Base-by-base conservation (phyloP, 176 grass and related monocot genomes). In the Elaeis guineensis region DNA sequence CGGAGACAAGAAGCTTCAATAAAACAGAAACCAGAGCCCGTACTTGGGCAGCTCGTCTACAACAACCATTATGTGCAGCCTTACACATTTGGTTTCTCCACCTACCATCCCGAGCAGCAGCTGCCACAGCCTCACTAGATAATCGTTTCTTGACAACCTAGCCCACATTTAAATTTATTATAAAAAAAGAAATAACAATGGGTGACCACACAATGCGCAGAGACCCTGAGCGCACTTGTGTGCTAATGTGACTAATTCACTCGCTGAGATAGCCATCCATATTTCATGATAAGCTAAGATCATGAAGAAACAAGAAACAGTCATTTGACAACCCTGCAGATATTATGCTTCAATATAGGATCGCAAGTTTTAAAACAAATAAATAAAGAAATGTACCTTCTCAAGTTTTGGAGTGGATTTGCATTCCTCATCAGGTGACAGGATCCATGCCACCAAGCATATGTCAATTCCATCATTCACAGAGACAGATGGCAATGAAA, bases 41-140 rank as follows among this genome's bases (percentile, higher is more conserved):
- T 72, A 75, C 80, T 63, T 85, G 86, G 12, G 86, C 80, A 73
- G 71, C 76, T 80, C 91, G 86, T 59, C 83, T 77, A 68, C 91
- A 96, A 68, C 91, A 96, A 52, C 91, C 91, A 87, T 90, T 87
- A 51, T 96, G 86, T 69, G 91, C 91, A 58, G 83, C 83, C 73
- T 90, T 90, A 65, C 83, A 80, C 86, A 90, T 96, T 61, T 90
- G 91, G 79, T 87, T 96, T 81, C 71, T 84, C 91, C 91, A 96
- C 69, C 91, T 79, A 58, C 91, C 91, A 75, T 96, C 91, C 52
- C 91, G 81, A 79, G 75, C 85, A 52, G 86, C 86, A 63, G 77
- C 77, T 64, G 86, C 83, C 17, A 69, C 64, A 57, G 72, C 80
- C 51, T 87, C 80, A 77, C 65, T 81, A 21, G 70, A 83, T 74